These are phyloP conservation scores for Mrakia gelida DNA, from an alignment of 768 basidiomycete genomes.

Conservation along the genomic window DNA sequence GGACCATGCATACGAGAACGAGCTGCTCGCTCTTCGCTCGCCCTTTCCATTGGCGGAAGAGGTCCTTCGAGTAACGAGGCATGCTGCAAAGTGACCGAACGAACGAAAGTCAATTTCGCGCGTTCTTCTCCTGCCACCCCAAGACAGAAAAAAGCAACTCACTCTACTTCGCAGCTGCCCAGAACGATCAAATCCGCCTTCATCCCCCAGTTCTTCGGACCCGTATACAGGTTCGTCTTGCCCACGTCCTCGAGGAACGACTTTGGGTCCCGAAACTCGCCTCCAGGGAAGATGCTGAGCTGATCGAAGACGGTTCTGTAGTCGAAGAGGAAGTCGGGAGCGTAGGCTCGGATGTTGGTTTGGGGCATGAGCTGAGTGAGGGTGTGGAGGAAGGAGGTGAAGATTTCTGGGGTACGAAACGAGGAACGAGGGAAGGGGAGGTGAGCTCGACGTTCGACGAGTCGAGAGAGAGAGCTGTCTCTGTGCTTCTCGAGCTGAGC, in stretches of 20 bases:
- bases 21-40: constrained; percentile 43
- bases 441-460: background rate
- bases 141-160: constrained; percentile 22
- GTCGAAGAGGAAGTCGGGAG: constrained; percentile 19
- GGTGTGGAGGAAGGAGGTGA: constrained; percentile 25
- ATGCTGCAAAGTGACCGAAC: constrained; percentile 5
- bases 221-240: constrained; percentile 35
- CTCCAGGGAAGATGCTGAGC: constrained; percentile 11
- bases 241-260: constrained; percentile 42
- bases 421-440: background rate
- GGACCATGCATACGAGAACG: constrained; percentile 48
- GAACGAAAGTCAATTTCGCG: background rate
- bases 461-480: background rate
- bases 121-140: background rate
- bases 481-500: background rate
- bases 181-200: constrained; percentile 45
- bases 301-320: constrained; percentile 22
- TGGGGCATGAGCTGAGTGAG: background rate
- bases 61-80: constrained; percentile 11
- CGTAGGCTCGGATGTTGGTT: constrained; percentile 23
- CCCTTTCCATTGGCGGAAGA: constrained; percentile 5
- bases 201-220: constrained; percentile 22
- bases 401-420: constrained; percentile 23
- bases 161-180: constrained; percentile 52
- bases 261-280: constrained; percentile 33